These are phyloP conservation scores for Reticulascus tulasneorum DNA, from an alignment of 2,329 filamentous ascomycete genomes.

Conservation along the genomic window DNA sequence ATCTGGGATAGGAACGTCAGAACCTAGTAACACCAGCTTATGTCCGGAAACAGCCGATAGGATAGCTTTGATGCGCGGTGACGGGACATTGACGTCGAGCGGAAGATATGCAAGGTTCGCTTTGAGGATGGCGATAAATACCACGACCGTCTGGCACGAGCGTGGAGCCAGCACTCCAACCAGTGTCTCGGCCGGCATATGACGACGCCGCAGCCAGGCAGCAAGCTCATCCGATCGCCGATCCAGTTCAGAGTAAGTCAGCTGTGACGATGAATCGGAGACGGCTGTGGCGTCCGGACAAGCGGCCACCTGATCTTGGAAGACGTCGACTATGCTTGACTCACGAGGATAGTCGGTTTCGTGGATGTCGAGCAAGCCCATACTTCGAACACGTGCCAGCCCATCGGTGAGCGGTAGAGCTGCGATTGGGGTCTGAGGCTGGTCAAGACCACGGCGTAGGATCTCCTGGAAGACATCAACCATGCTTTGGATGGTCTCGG, in stretches of 20 bases:
- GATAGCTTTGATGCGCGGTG: not conserved
- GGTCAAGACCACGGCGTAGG: not conserved
- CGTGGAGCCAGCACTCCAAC: conserved; percentile 1
- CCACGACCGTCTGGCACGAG: not conserved
- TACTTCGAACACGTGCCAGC: not conserved
- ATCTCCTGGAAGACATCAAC: not conserved
- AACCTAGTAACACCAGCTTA: not conserved
- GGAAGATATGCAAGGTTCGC: conserved; percentile 1
- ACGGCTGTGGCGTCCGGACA: not conserved
- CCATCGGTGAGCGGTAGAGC: not conserved
- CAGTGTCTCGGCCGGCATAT: not conserved
- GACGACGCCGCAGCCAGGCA: not conserved
- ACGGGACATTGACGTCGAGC: not conserved
- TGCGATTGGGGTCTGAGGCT: not conserved
- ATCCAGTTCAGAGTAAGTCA: not conserved
- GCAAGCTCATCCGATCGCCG: not conserved
- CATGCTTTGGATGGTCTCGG: not conserved
- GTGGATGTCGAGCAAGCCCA: not conserved
- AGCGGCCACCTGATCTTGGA: not conserved
- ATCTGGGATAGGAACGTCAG: not conserved
- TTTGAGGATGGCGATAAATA: not conserved
- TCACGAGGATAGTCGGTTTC: not conserved
- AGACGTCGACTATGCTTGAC: conserved; percentile 1
- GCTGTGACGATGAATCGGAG: not conserved
- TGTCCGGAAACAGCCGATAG: not conserved